phyloP scores from a whole-genome alignment of 202 grass and related monocot species.

The Hordeum pubiflorum region DNA sequence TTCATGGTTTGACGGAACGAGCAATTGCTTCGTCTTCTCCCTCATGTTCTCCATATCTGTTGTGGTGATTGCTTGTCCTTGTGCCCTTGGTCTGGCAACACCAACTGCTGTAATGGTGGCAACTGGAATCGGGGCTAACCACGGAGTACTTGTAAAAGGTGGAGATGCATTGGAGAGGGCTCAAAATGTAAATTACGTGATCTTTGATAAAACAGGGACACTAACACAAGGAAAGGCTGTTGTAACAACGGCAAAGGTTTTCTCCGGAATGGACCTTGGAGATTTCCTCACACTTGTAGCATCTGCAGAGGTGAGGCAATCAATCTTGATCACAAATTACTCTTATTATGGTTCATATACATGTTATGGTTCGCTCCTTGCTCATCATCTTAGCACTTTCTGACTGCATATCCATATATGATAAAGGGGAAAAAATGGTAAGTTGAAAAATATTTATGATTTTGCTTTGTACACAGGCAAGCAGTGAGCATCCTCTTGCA shows the following conservation, averaged over 20 bases:
- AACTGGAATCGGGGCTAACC: constrained; percentile 78
- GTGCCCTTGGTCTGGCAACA: constrained; percentile 87
- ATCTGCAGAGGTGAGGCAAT: constrained; percentile 75
- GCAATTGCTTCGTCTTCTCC: constrained; percentile 92
- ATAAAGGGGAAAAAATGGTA: neutral
- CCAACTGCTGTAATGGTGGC: constrained; percentile 96
- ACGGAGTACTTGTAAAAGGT: constrained; percentile 84
- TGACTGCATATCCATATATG: neutral
- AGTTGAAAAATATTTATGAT: constrained; percentile 21
- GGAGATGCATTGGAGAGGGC: constrained; percentile 90
- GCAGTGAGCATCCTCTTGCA: constrained; percentile 83
- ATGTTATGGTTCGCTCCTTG: neutral
- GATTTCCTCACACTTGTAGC: constrained; percentile 88
- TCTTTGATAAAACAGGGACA: constrained; percentile 90
- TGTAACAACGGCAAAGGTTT: constrained; percentile 80
- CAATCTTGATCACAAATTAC: neutral
- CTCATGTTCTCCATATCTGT: constrained; percentile 98
- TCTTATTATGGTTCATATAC: neutral
- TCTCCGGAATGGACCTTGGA: constrained; percentile 78
- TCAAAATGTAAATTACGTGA: constrained; percentile 62
- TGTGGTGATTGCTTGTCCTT: constrained; percentile 92
- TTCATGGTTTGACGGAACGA: constrained; percentile 67
- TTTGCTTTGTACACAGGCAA: constrained; percentile 60
- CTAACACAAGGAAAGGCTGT: constrained; percentile 88
- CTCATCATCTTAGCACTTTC: neutral